A percentile compares a stretch with the other conserved stretches of the same genome.
Evolutionary conservation across 257 asterid species (phyloP).

Genomic region (Capsicum rhomboideum): DNA sequence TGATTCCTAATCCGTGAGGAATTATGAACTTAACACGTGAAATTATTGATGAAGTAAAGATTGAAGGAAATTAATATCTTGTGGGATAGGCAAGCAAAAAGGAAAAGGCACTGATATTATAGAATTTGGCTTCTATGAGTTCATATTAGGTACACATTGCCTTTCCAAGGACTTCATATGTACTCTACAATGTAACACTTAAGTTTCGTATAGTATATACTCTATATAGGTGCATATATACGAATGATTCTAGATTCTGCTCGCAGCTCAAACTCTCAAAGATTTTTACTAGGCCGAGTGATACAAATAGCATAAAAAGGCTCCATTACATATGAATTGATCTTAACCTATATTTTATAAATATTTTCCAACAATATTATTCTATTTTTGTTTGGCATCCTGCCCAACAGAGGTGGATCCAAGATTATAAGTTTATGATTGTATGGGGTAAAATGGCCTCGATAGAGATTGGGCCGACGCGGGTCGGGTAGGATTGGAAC

Average conservation of each 20-base stretch:
- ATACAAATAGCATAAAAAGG: too few species aligned
- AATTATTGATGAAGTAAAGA: not conserved
- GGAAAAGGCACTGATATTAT: not conserved
- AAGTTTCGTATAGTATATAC: not conserved
- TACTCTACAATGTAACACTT: not conserved
- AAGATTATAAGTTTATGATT: too few species aligned
- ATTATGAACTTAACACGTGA: not conserved
- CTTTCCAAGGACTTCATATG: not conserved
- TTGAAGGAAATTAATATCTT: not conserved
- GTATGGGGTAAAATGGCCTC: too few species aligned
- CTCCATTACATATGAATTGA: not conserved
- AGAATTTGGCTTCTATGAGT: not conserved
- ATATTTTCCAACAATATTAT: not conserved
- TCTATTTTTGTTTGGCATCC: not conserved
- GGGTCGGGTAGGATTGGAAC: too few species aligned
- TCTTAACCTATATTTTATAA: too few species aligned
- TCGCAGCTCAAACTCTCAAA: not conserved
- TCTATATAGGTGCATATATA: too few species aligned
- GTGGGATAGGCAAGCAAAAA: not conserved
- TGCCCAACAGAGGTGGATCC: not conserved
- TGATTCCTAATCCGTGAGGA: too few species aligned
- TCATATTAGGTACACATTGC: not conserved
- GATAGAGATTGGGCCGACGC: too few species aligned
- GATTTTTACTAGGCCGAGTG: too few species aligned
- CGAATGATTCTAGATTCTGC: not conserved